Base-by-base conservation (phyloP, 2,329 filamentous ascomycete species). In the Tympanopsis confertula region DNA sequence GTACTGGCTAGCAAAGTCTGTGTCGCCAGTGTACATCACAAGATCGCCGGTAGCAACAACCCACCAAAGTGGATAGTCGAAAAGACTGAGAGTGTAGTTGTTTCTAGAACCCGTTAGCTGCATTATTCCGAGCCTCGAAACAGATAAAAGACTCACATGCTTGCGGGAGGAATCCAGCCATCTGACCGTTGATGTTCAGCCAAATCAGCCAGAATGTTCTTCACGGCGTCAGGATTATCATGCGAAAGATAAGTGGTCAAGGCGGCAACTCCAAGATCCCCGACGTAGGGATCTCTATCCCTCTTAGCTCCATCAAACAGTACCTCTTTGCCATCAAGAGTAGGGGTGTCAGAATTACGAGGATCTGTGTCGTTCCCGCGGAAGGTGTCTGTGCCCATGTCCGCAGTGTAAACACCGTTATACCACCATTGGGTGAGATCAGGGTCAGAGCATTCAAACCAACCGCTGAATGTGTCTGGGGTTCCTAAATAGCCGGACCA, bases 61-160 rank as follows among this genome's bases (percentile, higher is more conserved):
- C 68, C 68, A 72, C 61, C 64, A 70, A 0, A 72, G 50, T 2
- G 68, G 66, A 39, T 71, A 72, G 41, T 72, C 68, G 29, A 70
- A 68, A 0, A 72, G 53, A 0, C 55, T 51, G 1, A 72, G 58
- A 1, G 56, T 60, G 43, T 72, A 72, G 36, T 61, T 53, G 18
- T 56, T 61, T 14, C 59, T 65, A 19, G 18, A n/a, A 2, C 2
- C 7, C 15, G 20, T 14, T 35, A 29, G 42, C 19, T 40, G 35
- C 12, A 36, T 22, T n/a, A 3, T 4, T 18, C 17, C 10, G 15
- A 30, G 12, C 33, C 20, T 5, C 4, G 17, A 10, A 26, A 20
- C 5, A 13, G 28, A 4, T 14, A 13, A 7, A 13, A 19, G 10
- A 45, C 61, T 49, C 48, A 63, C 59, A 71, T 72, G 50, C 64